Base-by-base conservation (phyloP, 257 asterid species). In the Capsicum pubescens region DNA sequence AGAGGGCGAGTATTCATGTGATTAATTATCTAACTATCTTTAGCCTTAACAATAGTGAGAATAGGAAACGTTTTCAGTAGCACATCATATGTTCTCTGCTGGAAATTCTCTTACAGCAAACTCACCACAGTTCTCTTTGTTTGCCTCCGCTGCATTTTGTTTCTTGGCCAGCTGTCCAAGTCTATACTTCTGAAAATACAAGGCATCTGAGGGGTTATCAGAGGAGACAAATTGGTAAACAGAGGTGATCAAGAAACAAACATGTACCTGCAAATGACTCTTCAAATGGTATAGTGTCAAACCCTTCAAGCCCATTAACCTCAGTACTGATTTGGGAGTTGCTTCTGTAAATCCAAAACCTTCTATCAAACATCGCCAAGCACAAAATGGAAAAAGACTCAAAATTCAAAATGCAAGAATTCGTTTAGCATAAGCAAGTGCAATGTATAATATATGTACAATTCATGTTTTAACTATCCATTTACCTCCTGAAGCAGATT, bases 281-380 rank as follows among this genome's bases (percentile, higher is more conserved):
- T 95, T 95, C 44, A 95, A 87, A 68, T 95, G 99, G 83, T 94
- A 95, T 84, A 94, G 57, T 79, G 99, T 95, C 88, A 94, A 89
- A 55, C 98, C 98, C 87, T 94, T 95, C 84, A 95, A 85, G 50
- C 98, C 98, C 99, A 95, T 95, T 67, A 93, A 83, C 84, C 95
- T 93, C 86, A 95, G 83, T 7, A 95, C 99, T 64, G 98, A 91
- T 90, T 94, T 95, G 7, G 99, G 99, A 69, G 99, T 95, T 19
- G 99, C 98, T 89, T 95, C 99, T 95, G 97, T 86, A 90, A 79
- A 86, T 74, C 57, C 44, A 83, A 69, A 42, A 50, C 19, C 85
- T 82, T 54, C 48, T 66, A 58, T 46, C 60, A 71, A 12, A 61
- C 60, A 77, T 36, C 17, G 3, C 55, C 3, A 1, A 8, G 52